Conservation (phyloP, 192 early-diverging fungal genomes). For the Backusella australiensis region DNA sequence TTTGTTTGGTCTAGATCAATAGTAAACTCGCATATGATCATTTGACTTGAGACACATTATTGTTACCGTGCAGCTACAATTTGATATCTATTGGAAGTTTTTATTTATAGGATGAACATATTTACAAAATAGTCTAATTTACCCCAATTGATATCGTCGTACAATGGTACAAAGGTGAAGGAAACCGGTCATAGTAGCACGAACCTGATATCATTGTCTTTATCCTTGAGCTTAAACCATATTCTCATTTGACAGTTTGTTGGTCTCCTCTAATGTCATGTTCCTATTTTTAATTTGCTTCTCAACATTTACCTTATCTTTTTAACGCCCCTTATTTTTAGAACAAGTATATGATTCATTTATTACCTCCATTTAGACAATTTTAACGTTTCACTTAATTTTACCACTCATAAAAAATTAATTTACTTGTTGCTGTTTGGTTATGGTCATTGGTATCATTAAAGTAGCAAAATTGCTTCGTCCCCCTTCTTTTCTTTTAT, state of each 20-base stretch:
- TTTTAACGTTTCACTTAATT: not conserved
- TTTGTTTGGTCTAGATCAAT: not conserved
- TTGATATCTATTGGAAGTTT: not conserved
- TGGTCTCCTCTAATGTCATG: not conserved
- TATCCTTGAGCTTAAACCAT: not conserved
- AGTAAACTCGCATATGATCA: not conserved
- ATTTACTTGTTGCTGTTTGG: not conserved
- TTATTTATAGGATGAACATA: not conserved
- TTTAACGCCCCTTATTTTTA: not conserved
- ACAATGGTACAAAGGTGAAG: not conserved
- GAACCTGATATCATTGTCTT: not conserved
- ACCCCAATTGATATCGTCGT: not conserved
- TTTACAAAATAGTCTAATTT: slow-evolving; percentile 4
- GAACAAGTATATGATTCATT: not conserved
- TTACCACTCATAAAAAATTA: not conserved
- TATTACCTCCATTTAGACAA: not conserved
- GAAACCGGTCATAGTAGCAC: not conserved
- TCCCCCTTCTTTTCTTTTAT: not conserved
- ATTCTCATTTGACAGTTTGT: not conserved
- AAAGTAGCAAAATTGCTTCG: not conserved
- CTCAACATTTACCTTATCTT: no score
- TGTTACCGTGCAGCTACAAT: not conserved
- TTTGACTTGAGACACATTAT: not conserved
- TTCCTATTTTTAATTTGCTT: not conserved
- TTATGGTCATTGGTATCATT: not conserved